Evolutionary conservation across 257 asterid genomes (phyloP).

Genomic region (Lycium ferocissimum): DNA sequence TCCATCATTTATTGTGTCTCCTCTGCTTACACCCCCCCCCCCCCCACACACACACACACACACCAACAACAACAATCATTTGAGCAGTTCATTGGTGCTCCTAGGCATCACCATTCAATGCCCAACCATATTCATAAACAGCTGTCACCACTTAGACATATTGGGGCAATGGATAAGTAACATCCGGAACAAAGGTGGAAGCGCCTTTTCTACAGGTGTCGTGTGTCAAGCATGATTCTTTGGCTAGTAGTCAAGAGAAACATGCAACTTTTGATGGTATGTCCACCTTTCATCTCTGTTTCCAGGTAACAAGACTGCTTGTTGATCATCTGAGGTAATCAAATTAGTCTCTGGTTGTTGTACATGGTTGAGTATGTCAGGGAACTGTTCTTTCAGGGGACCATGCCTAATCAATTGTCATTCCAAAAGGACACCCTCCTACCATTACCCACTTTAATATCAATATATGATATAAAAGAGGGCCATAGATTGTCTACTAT

Average conservation of each 20-base stretch:
- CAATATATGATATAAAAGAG: background rate
- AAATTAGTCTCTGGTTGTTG: background rate
- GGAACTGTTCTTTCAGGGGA: background rate
- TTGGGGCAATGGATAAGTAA: background rate
- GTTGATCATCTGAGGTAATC: background rate
- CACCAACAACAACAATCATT: background rate
- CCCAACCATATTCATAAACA: background rate
- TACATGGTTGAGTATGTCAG: background rate
- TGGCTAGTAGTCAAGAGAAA: background rate
- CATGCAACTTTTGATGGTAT: background rate
- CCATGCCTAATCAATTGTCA: background rate
- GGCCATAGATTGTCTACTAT: background rate
- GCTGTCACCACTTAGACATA: background rate
- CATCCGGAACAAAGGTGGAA: background rate
- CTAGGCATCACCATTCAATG: background rate
- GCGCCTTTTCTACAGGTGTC: background rate
- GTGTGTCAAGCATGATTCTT: background rate
- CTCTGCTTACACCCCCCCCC: background rate
- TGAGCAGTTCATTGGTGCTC: background rate
- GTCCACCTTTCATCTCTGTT: constrained; percentile 8
- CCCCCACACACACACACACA: too few relatives aligned
- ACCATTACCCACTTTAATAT: background rate
- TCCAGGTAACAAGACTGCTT: constrained; percentile 6
- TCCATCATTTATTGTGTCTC: background rate
- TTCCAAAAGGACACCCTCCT: background rate